Conservation (phyloP, 1,284 basidiomycete genomes). For the Trametes pubescens region DNA sequence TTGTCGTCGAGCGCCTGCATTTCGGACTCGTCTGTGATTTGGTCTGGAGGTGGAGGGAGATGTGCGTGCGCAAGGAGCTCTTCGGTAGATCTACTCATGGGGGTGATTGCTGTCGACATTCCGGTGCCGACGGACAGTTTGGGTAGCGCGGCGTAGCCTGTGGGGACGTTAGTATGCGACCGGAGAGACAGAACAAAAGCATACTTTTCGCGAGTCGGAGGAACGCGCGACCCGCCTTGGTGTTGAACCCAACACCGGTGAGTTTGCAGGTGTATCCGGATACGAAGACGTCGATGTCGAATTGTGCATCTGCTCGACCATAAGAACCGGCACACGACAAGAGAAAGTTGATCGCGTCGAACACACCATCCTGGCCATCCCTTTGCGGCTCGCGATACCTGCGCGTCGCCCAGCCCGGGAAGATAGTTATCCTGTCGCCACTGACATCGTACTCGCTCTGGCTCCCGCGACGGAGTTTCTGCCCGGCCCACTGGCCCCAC, state of each 20-base stretch:
- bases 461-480: constrained; percentile 47
- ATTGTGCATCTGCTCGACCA: constrained; percentile 50
- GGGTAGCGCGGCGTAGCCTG: constrained; percentile 72
- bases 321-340: not conserved
- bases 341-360: not conserved
- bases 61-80: constrained; percentile 51
- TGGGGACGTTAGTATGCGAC: not conserved
- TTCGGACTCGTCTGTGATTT: constrained; percentile 68
- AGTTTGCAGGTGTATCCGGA: constrained; percentile 79
- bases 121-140: constrained; percentile 44
- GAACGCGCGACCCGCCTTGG: constrained; percentile 79
- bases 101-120: constrained; percentile 21
- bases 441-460: constrained; percentile 32
- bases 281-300: constrained; percentile 75
- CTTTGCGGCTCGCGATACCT: constrained; percentile 38
- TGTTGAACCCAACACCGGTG: constrained; percentile 66
- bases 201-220: constrained; percentile 80
- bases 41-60: constrained; percentile 66
- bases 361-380: constrained; percentile 31
- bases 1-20: constrained; percentile 57
- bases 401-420: constrained; percentile 53
- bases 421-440: constrained; percentile 46
- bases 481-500: constrained; percentile 59
- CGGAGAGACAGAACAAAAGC: constrained; percentile 20
- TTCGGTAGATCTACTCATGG: constrained; percentile 56